Base-by-base conservation (phyloP, 345 rosid species). In the Dimocarpus longan region DNA sequence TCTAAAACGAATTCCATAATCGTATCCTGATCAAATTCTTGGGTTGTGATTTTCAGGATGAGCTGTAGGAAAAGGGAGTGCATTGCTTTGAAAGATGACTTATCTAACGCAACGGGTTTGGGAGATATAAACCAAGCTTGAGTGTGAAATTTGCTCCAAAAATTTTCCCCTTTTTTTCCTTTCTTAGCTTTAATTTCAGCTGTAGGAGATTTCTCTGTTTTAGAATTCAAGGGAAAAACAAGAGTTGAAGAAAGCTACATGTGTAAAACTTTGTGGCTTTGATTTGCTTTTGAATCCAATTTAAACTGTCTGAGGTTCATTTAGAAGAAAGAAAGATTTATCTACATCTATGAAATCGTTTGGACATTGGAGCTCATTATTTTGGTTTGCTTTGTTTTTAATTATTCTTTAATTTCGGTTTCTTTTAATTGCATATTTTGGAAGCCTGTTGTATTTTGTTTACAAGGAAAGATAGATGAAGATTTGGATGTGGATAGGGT, bases 41-140 rank as follows among this genome's bases (percentile, higher is more conserved):
- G 57, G 44, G 24, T 26, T 68, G 39, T 66, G 8, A 19, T 46
- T 32, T 71, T 75, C 90, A 94, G 95, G 98, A 94, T 81, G 98
- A 94, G 89, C 96, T 94, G 68, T 94, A 90, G 87, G 83, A 75
- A 46, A 59, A 81, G 52, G 50, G 16, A 21, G 11, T 59, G 76
- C 68, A 32, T 65, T 69, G 12, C 82, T 54, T 0, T 0, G 60
- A 12, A 32, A 5, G 59, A 6, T 1, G 5, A 44, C 60, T 43
- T 39, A 43, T 18, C 28, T 28, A 75, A 74, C 37, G 37, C 37
- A 10, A 75, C 6, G 42, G 12, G 8, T 37, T 73, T 39, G 15
- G 42, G 73, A 59, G 78, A 63, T 39, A 32, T 19, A 42, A 13
- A 15, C 2, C 3, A 10, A 60, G 69, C 76, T 24, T 21, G 44